Evolutionary conservation across 2,329 filamentous ascomycete species (phyloP), one percentile per base, ranked within the genome.

Genomic region (Stachybotrys chartarum): DNA sequence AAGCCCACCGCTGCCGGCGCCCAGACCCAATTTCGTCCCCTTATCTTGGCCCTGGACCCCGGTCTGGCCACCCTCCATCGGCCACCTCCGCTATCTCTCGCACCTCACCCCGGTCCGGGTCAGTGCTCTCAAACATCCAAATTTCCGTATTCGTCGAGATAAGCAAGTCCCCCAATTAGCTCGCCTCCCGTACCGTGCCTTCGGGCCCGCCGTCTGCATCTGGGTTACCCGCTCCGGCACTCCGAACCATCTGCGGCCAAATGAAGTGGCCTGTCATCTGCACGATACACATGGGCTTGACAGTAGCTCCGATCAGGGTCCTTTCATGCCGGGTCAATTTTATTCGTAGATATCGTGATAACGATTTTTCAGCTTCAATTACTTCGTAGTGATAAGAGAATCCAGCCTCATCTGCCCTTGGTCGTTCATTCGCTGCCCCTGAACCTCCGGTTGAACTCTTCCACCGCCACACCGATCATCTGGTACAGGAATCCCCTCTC

Each of bases 361-460:
- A 42, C 35, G 3, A 42, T 14, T 42, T 42, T 42, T 42, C 35
- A 42, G 35, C 35, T 42, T 42, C 35, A 42, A 42, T 42, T 10
- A 42, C 8, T 14, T 42, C 8, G 14, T 14, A 42, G 10, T 42
- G 14, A 10, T 42, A 42, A 14, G 35, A 42, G 14, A 42, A 10
- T 42, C 35, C 14, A 42, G 10, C 35, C 35, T 5, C 8, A 10
- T 14, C 35, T 14, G 14, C 35, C 10, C 35, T 42, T 10, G 35
- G 35, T 42, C 35, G 35, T 42, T 63, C 58, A 70, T 55, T 72
- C 70, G 30, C 65, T 69, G 49, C 69, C 69, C 64, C 74, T 76
- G 60, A 82, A 87, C 60, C 82, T 75, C 57, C 82, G 76, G 64
- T 87, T 87, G 57, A 85, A 87, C 72, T 87, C 84, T 64, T 84